Evolutionary conservation across 2,329 filamentous ascomycete species (phyloP), one percentile per base, ranked within the genome.

Genomic region (Monilinia fructicola): DNA sequence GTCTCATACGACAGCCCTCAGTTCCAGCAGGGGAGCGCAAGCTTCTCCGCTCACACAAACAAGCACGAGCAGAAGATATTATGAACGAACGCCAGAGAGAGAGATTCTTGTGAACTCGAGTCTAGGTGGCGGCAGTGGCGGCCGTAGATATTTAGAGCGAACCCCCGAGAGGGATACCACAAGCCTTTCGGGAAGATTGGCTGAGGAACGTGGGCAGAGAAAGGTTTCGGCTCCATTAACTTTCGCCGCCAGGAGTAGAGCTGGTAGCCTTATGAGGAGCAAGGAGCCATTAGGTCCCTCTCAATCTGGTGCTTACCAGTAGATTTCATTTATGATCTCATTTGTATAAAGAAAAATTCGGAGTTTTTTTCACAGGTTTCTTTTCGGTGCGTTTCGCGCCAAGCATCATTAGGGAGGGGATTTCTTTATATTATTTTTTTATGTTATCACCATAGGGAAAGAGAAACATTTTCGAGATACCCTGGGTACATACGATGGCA

Each of bases 11-110:
- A 23, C 77, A 76, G 3, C 80, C 81, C 31, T 82, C 83, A 16
- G 76, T 87, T 21, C 84, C 84, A 7, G 81, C 85, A 54, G 81
- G 85, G 61, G 81, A 85, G 26, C 77, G 86, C 60, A 79, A 80
- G 21, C 10, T 81, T 84, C 0, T 81, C 79, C 80, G 80, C 66
- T 82, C 82, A 61, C 26, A 71, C 72, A 28, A 73, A 69, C 58
- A 62, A 54, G 56, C 66, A 28, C 65, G 68, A n/a, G 69, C 65
- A 65, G 64, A 35, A 65, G 64, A 61, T 65, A 61, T 35, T 65
- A 65, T 26, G 64, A 65, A 52, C 46, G 55, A 21, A 61, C 64
- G 54, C 64, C 64, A 14, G 64, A 65, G 35, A 61, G 64, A 35
- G 64, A 65, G 40, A 53, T 69, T 70, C 31, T 65, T 14, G 56